These are phyloP conservation scores for Cryphonectria japonica DNA, from an alignment of 2,329 filamentous ascomycete species.

Conservation along the genomic window DNA sequence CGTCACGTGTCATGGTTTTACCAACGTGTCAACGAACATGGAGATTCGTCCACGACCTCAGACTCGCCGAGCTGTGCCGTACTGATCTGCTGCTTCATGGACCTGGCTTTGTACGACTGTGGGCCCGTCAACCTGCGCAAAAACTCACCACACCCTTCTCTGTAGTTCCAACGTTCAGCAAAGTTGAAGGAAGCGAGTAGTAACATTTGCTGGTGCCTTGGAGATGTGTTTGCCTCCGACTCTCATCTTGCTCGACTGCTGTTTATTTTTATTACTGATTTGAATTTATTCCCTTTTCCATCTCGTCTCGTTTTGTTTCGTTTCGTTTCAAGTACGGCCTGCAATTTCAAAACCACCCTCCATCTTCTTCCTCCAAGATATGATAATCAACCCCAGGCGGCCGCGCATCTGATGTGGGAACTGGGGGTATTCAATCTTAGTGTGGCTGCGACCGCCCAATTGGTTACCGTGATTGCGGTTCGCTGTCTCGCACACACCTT, in stretches of 20 bases:
- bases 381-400: neutral
- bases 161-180: too few species aligned
- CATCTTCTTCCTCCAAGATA: neutral
- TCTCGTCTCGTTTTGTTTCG: neutral
- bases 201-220: neutral
- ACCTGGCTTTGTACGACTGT: neutral
- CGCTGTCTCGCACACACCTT: neutral
- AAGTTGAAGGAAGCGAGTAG: neutral
- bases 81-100: neutral
- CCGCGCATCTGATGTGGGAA: neutral
- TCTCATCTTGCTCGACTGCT: neutral
- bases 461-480: neutral
- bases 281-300: neutral
- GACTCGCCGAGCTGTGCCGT: neutral
- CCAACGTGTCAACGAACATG: neutral
- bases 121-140: neutral
- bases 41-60: neutral
- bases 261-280: neutral
- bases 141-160: neutral
- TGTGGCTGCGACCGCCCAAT: neutral
- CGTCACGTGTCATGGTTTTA: neutral
- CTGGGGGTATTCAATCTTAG: neutral
- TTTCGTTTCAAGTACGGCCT: neutral
- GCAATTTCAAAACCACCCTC: neutral
- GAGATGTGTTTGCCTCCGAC: neutral